phyloP scores from a whole-genome alignment of 768 basidiomycete species.

The Rossbeevera mucosa region DNA sequence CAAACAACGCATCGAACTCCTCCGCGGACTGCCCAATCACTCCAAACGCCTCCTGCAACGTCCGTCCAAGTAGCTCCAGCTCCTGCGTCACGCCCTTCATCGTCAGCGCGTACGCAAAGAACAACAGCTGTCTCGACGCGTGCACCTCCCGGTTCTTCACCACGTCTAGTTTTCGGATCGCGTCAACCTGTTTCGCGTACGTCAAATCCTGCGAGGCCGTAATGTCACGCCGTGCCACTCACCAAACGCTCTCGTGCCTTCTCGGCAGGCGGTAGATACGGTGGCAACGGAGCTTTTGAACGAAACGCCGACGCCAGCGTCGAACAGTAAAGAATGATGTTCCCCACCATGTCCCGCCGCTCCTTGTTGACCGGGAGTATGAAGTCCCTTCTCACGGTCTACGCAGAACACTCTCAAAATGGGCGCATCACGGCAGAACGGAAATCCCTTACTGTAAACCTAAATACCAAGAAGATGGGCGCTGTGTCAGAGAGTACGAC shows the following conservation, averaged over 20 bases:
- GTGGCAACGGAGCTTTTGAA: slow-evolving; percentile 89
- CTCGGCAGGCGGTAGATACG: slow-evolving; percentile 93
- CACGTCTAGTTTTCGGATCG: slow-evolving; percentile 80
- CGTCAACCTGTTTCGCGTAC: slow-evolving; percentile 53
- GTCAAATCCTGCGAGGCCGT: neutral
- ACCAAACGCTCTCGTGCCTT: slow-evolving; percentile 76
- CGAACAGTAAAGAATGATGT: slow-evolving; percentile 87
- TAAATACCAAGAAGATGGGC: slow-evolving; percentile 23
- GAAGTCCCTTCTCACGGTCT: slow-evolving; percentile 83
- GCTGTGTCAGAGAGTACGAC: slow-evolving; percentile 7
- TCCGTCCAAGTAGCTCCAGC: slow-evolving; percentile 74
- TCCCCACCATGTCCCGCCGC: slow-evolving; percentile 91
- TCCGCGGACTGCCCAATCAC: slow-evolving; percentile 80
- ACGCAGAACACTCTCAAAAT: neutral
- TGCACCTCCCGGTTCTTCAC: slow-evolving; percentile 80
- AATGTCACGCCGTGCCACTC: slow-evolving; percentile 17
- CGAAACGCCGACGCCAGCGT: slow-evolving; percentile 74
- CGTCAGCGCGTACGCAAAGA: slow-evolving; percentile 89
- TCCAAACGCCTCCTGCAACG: slow-evolving; percentile 86
- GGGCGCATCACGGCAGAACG: neutral
- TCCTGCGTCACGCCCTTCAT: slow-evolving; percentile 94
- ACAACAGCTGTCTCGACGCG: slow-evolving; percentile 81
- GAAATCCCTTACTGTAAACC: slow-evolving; percentile 60
- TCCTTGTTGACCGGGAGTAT: slow-evolving; percentile 87
- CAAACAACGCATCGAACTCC: slow-evolving; percentile 80